Conservation (phyloP, 805 yeast species). For the Wickerhamomyces silvicola region DNA sequence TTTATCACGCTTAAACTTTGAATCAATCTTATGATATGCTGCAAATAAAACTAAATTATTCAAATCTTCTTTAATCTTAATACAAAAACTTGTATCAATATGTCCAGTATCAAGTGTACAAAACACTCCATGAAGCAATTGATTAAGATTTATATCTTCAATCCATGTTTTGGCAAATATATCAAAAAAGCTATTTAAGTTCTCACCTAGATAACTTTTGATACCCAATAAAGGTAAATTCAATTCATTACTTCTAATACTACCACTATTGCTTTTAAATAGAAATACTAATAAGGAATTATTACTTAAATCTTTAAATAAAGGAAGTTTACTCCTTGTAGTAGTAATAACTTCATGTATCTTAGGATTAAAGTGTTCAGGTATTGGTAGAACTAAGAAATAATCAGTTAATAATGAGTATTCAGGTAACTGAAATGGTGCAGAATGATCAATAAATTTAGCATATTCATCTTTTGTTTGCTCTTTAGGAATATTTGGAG, state of each 20-base stretch:
- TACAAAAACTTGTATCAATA: conserved; percentile 30
- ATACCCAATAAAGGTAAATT: conserved; percentile 9
- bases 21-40: conserved; percentile 12
- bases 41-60: conserved; percentile 25
- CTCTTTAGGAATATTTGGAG: conserved; percentile 9
- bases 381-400: conserved; percentile 32
- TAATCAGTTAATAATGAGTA: conserved; percentile 31
- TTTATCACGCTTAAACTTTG: conserved; percentile 3
- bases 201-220: conserved; percentile 3
- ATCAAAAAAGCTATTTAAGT: conserved; percentile 30
- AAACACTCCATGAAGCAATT: conserved; percentile 35
- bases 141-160: conserved; percentile 23
- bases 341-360: conserved; percentile 7
- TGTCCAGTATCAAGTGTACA: conserved; percentile 30
- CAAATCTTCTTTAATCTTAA: conserved; percentile 29
- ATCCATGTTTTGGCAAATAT: conserved; percentile 36
- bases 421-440: conserved; percentile 35
- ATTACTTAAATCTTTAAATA: conserved; percentile 23
- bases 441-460: conserved; percentile 23
- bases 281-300: conserved; percentile 34
- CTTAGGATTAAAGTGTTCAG: conserved; percentile 15
- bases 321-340: conserved; percentile 14
- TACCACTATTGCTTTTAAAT: conserved; percentile 23
- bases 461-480: conserved; percentile 16
- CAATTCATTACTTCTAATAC: conserved; percentile 6